Conservation (phyloP, 1,139 yeast genomes). For the Nadsonia starkeyi-henricii region DNA sequence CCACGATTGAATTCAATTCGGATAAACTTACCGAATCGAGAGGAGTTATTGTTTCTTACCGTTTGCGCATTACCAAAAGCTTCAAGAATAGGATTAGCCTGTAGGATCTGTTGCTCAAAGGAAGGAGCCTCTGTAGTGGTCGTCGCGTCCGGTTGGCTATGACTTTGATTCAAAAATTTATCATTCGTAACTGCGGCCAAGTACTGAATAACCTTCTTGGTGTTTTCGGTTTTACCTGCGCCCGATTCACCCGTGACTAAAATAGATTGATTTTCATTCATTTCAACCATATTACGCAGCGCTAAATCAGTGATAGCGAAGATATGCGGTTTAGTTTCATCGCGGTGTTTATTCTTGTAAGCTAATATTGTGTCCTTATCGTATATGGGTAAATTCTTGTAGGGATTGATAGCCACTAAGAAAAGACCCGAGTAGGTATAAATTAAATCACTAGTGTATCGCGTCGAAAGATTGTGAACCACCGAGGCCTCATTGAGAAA, state of each 20-base stretch:
- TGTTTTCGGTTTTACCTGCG: constrained; percentile 95
- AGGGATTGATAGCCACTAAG: constrained; percentile 92
- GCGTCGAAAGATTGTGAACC: constrained; percentile 58
- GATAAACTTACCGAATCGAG: constrained; percentile 93
- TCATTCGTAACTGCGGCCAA: constrained; percentile 55
- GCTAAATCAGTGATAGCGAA: constrained; percentile 87
- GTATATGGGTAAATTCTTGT: constrained; percentile 64
- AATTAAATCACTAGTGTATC: constrained; percentile 68
- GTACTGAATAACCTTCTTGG: constrained; percentile 91
- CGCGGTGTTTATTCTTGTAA: constrained; percentile 36
- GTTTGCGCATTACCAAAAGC: constrained; percentile 98
- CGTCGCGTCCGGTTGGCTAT: constrained; percentile 4
- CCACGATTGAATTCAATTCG: constrained; percentile 59
- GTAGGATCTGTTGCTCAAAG: constrained; percentile 75
- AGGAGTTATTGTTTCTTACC: constrained; percentile 83
- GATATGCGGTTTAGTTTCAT: constrained; percentile 56
- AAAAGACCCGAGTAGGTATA: constrained; percentile 78
- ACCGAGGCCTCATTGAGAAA: constrained; percentile 92
- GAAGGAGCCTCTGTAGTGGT: constrained; percentile 18
- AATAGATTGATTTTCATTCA: constrained; percentile 71
- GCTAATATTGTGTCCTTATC: constrained; percentile 40
- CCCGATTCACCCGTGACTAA: constrained; percentile 97
- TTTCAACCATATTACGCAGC: constrained; percentile 56
- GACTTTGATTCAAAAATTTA: constrained; percentile 6
- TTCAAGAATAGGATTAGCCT: constrained; percentile 91